These are phyloP conservation scores for Mytilinidion resinicola DNA, from an alignment of 495 filamentous ascomycete genomes.

Conservation along the genomic window DNA sequence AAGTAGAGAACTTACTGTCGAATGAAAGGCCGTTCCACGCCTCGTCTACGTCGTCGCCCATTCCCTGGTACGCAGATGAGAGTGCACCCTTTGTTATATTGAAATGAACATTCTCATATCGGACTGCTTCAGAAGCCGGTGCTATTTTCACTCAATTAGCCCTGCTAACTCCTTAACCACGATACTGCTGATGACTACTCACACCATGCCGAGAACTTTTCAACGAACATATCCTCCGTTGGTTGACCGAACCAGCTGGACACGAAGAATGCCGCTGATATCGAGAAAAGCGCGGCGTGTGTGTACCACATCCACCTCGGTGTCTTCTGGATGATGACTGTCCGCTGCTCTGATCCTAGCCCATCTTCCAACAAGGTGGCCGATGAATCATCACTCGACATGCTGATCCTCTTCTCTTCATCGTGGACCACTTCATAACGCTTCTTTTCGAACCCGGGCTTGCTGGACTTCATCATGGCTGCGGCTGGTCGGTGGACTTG, in stretches of 20 bases:
- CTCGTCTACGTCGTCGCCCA: background rate
- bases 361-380: background rate
- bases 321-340: background rate
- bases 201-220: conserved; percentile 1
- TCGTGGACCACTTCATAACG: background rate
- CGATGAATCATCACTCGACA: background rate
- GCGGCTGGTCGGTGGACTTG: background rate
- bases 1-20: background rate
- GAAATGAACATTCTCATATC: background rate
- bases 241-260: conserved; percentile 1
- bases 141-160: background rate
- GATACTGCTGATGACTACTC: background rate
- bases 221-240: background rate
- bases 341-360: background rate
- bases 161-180: too few species aligned
- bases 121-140: background rate
- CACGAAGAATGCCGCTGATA: background rate
- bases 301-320: conserved; percentile 3
- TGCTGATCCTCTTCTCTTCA: conserved; percentile 1
- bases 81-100: background rate
- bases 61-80: background rate
- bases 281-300: conserved; percentile 2
- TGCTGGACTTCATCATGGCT: conserved; percentile 1
- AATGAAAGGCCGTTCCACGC: background rate
- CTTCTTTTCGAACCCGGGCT: background rate